Evolutionary conservation across 225 moss, liverwort and hornwort species (phyloP).

Genomic region (Rhytidiadelphus loreus): DNA sequence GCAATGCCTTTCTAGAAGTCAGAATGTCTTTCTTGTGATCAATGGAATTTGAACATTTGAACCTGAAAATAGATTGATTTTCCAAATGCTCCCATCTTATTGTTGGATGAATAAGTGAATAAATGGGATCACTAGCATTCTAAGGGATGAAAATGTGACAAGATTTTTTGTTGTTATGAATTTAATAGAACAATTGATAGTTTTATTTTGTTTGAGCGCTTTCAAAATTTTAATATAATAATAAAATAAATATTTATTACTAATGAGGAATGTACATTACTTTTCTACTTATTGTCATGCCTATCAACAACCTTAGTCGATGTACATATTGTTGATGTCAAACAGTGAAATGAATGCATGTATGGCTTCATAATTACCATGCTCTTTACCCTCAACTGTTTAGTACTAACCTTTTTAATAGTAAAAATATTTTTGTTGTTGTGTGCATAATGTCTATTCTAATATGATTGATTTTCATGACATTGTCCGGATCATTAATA

Average conservation of each 20-base stretch:
- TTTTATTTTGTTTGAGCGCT: background rate
- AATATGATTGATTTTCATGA: background rate
- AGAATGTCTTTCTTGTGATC: background rate
- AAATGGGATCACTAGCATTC: background rate
- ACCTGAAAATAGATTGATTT: fast-evolving
- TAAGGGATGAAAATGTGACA: background rate
- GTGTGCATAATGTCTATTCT: background rate
- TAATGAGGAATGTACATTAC: background rate
- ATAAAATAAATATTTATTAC: too few species aligned
- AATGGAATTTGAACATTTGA: background rate
- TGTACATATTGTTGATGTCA: background rate
- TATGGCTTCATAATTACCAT: background rate
- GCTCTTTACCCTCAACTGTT: background rate
- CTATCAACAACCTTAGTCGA: background rate
- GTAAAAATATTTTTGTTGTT: background rate
- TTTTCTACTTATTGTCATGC: background rate
- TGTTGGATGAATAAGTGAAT: background rate
- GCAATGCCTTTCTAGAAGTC: fast-evolving
- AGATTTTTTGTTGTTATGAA: background rate
- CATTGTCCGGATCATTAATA: background rate
- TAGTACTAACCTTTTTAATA: background rate
- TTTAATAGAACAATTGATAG: background rate
- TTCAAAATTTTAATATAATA: background rate
- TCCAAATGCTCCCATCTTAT: background rate
- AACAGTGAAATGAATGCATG: background rate